Percentiles rank a stretch among this genome's conserved stretches.
Evolutionary conservation across 495 filamentous ascomycete species (phyloP).

Genomic region (Recurvomyces mirabilis): DNA sequence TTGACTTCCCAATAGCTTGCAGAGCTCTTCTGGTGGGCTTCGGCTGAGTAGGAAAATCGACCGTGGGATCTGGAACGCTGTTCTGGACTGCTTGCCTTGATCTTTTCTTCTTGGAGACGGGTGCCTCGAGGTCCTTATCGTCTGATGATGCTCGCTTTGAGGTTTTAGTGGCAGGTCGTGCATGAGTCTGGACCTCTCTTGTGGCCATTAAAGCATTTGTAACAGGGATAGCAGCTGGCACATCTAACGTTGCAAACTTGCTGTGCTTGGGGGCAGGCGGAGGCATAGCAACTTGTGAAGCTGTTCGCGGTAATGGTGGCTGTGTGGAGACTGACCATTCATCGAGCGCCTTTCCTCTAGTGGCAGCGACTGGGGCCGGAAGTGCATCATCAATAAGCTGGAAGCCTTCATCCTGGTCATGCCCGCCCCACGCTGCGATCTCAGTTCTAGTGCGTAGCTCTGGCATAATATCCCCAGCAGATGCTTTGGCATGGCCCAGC

Average conservation of each 20-base stretch:
- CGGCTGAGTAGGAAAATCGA: not conserved
- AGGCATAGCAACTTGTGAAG: slow-evolving; percentile 13
- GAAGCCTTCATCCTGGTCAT: not conserved
- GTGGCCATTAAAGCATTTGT: not conserved
- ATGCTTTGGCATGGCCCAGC: not conserved
- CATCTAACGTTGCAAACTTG: not conserved
- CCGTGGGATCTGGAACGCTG: not conserved
- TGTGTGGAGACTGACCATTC: not conserved
- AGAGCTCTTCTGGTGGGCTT: not conserved
- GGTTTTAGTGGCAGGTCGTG: no score
- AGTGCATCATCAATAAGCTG: not conserved
- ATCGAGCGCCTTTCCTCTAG: not conserved
- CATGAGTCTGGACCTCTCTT: not conserved
- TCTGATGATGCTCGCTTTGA: no score
- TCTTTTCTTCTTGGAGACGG: no score
- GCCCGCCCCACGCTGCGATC: not conserved
- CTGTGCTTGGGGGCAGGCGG: slow-evolving; percentile 4
- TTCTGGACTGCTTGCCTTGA: no score
- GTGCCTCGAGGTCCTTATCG: no score
- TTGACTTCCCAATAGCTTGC: no score
- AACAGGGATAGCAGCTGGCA: not conserved
- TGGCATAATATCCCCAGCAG: not conserved
- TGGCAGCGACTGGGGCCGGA: not conserved
- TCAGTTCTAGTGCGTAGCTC: no score
- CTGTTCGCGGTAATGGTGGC: not conserved